These are phyloP conservation scores for Hymenoscyphus scutula DNA, from an alignment of 2,329 filamentous ascomycete genomes.

Conservation along the genomic window DNA sequence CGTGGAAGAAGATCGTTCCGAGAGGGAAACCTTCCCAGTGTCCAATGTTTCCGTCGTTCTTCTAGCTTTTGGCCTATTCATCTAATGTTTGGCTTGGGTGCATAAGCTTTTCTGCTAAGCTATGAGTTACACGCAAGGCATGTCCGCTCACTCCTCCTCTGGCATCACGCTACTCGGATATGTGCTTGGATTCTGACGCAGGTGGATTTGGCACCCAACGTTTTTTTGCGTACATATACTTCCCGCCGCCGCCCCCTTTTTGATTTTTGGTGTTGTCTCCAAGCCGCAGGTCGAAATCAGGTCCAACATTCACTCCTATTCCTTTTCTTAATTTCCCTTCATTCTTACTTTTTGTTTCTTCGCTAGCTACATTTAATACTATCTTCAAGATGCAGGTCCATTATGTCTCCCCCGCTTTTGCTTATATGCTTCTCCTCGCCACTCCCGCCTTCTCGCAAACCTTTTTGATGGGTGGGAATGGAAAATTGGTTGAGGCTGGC, in stretches of 20 bases:
- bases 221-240: neutral
- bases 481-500: neutral
- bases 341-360: neutral
- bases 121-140: neutral
- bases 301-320: neutral
- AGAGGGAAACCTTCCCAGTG: neutral
- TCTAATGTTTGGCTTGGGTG: neutral
- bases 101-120: neutral
- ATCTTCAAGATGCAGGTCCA: slow-evolving; percentile 1
- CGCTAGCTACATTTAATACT: neutral
- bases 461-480: neutral
- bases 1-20: neutral
- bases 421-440: neutral
- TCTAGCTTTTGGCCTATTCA: neutral
- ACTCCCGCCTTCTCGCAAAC: neutral
- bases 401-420: slow-evolving; percentile 4
- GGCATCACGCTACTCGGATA: neutral
- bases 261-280: neutral
- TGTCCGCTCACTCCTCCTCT: too few species aligned
- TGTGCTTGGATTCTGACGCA: neutral
- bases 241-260: neutral
- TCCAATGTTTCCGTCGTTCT: neutral
- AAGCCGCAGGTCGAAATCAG: neutral
- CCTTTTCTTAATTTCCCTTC: neutral
- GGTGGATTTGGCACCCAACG: neutral